Base-by-base conservation (phyloP, 768 basidiomycete genomes). In the Hortiboletus campestris region DNA sequence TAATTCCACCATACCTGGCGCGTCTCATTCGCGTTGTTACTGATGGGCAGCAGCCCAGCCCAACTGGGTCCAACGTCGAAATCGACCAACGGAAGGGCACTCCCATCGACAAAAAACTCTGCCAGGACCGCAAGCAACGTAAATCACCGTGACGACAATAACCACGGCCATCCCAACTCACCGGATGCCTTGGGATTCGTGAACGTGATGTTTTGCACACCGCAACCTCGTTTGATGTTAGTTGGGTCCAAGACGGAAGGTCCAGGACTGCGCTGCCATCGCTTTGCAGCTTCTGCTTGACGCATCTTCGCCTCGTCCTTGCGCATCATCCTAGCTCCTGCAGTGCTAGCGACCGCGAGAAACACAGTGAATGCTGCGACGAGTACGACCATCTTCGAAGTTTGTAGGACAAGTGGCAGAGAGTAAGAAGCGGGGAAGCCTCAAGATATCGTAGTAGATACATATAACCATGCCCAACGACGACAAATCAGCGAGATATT, bases 11-110 rank as follows among this genome's bases (percentile, higher is more conserved):
- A 22, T 20, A 85, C 86, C 79, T 89, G 77, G 42, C 88, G 79
- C 6, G 85, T 86, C 70, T 91, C 89, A 44, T 86, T 75, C 11
- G 76, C 39, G 9, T 76, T 70, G 32, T 67, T 64, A 57, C 86
- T 89, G 51, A 91, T 89, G 3, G 89, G 89, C 49, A 91, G 63
- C 22, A 91, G 72, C 9, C 89, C 89, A 4, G 86, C 74, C 86
- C 86, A 90, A 58, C 85, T 87, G 3, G 87, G 85, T 3, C 88
- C 89, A 38, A 88, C 75, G 61, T 90, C 86, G 60, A 85, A 90
- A 61, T 84, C 77, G 19, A 90, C 84, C 41, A 84, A 74, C 6
- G 89, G 88, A 42, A 91, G 83, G 34, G 70, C 74, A 41, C 72
- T 76, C 1, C 88, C 88, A 58, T 89, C 74, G 16, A 91, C 88